Base-by-base conservation (phyloP, 768 basidiomycete species). In the Lentinula aciculospora region DNA sequence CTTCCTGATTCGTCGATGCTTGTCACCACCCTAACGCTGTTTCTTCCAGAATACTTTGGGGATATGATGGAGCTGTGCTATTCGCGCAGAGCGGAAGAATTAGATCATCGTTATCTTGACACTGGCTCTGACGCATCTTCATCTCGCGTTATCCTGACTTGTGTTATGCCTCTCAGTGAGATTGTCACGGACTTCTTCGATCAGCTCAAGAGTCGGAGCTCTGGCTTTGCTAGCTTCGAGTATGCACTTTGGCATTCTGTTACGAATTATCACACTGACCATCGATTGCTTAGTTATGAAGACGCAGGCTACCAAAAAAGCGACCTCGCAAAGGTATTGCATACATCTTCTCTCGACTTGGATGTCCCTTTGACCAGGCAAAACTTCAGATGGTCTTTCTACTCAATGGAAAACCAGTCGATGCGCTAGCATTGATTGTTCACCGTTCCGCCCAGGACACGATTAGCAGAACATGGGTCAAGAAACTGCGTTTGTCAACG, bases 181-280 rank as follows among this genome's bases (percentile, higher is more conserved):
- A 91, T 98, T 56, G 93, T 98, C 2, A 92, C 91, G 2, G 85
- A 94, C 71, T 98, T 99, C 69, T 98, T 97, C 68, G 91, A 95
- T 68, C 85, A 90, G 66, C 80, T 99, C 56, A 99, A 99, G 72
- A 88, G 92, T 66, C 82, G 93, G 53, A 92, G 89, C 66, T 94
- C 89, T 10, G 94, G 92, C 8, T 94, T 89, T 67, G 92, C 92
- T 17, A 92, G 89, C 67, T 95, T 95, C 68, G 93, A 94, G 90
- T 94, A 61, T 64, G 87, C 78, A 55, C 19, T 51, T 36, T 53
- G 10, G 9, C 17, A 9, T 7, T 7, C 27, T 21, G 34, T 56
- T 44, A 45, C 29, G 46, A n/a, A 42, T 17, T 17, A 19, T 19
- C 58, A n/a, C 2, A 25, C 21, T 48, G 21, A 34, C 44, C 55